Percentiles rank a stretch among this genome's conserved stretches.
Evolutionary conservation across 805 yeast species (phyloP).

Genomic region (Yamadazyma philogaea): DNA sequence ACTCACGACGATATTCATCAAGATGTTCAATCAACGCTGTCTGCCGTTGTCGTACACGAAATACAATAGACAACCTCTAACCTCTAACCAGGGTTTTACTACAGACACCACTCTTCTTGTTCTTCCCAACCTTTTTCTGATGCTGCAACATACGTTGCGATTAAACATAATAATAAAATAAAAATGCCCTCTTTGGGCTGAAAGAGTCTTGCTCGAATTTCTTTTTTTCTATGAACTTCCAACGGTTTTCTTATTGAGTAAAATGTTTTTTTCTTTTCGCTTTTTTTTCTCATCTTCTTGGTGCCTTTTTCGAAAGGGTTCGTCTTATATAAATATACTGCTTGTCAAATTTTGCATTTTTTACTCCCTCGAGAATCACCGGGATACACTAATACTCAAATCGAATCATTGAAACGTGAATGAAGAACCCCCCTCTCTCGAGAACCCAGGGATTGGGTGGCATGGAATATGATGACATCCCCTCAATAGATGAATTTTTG

Average conservation of each 20-base stretch:
- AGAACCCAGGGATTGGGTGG: neutral
- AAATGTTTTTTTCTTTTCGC: constrained; percentile 1
- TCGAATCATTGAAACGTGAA: neutral
- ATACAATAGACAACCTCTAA: too few species aligned
- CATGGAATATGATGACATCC: constrained; percentile 6
- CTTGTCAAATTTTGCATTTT: neutral
- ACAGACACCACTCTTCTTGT: neutral
- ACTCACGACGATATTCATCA: too few species aligned
- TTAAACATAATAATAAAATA: neutral
- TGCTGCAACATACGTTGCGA: neutral
- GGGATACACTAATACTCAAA: too few species aligned
- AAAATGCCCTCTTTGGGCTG: neutral
- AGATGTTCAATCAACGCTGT: too few species aligned
- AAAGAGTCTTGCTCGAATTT: neutral
- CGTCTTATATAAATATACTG: constrained; percentile 1
- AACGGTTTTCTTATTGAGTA: constrained; percentile 3
- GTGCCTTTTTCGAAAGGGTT: constrained; percentile 2
- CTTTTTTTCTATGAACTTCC: constrained; percentile 1
- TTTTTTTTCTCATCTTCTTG: neutral
- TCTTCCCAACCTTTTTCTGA: neutral
- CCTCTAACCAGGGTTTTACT: neutral
- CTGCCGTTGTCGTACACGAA: too few species aligned
- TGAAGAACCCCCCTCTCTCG: neutral
- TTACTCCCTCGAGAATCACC: neutral
- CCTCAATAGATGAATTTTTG: constrained; percentile 25